A percentile compares a stretch with the other conserved stretches of the same genome.
phyloP scores from a whole-genome alignment of 192 early-diverging fungal genomes.

The Haplosporangium gracile region DNA sequence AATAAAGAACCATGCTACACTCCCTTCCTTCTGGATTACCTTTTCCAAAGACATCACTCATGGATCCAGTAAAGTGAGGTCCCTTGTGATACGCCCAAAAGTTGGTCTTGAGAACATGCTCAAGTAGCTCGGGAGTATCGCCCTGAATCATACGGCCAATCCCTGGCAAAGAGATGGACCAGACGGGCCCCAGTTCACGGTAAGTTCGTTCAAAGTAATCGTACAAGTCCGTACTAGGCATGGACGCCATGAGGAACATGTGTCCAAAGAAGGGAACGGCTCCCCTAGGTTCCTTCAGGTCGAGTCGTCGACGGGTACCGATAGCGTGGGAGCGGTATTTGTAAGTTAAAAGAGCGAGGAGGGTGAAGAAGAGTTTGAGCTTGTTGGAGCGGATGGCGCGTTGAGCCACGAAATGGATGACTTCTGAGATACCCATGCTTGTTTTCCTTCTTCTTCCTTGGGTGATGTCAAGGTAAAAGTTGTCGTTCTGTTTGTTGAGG shows the following conservation, averaged over 20 bases:
- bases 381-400: background rate
- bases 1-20: background rate
- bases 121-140: background rate
- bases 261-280: background rate
- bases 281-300: background rate
- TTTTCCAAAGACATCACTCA: background rate
- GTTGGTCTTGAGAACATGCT: slow-evolving; percentile 1
- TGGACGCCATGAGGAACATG: slow-evolving; percentile 4
- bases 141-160: background rate
- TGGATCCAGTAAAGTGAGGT: background rate
- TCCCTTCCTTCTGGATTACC: background rate
- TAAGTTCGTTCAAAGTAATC: background rate
- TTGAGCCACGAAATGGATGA: background rate
- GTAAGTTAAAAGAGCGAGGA: background rate
- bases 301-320: background rate
- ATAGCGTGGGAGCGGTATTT: background rate
- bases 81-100: slow-evolving; percentile 3
- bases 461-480: too few relatives aligned
- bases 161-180: background rate
- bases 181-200: background rate
- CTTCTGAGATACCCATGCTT: background rate
- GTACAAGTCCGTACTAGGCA: background rate
- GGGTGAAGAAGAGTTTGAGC: background rate
- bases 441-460: too few relatives aligned
- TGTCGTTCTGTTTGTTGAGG: too few relatives aligned